A percentile compares a stretch with the other conserved stretches of the same genome.
Evolutionary conservation across 441 rosid genomes (phyloP).

Genomic region (Biscutella auriculata): DNA sequence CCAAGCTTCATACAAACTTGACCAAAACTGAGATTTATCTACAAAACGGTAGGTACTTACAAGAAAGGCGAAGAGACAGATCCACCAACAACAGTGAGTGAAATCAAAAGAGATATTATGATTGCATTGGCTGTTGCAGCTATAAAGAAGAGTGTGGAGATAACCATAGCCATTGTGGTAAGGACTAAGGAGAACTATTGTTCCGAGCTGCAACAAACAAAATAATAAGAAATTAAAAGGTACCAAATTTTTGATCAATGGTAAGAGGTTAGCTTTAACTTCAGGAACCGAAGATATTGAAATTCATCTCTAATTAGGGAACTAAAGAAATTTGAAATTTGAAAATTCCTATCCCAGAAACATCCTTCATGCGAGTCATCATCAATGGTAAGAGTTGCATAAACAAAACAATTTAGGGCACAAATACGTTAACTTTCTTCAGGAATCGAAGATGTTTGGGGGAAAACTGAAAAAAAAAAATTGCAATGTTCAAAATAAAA

Average conservation of each 20-base stretch:
- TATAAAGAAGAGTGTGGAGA: conserved; percentile 67
- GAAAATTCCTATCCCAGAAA: too few relatives aligned
- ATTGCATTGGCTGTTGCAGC: conserved; percentile 74
- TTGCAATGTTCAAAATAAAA: background rate
- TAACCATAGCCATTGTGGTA: conserved; percentile 59
- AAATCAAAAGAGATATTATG: conserved; percentile 57
- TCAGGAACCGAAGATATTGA: background rate
- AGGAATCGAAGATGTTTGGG: too few relatives aligned
- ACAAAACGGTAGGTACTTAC: background rate
- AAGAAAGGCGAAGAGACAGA: background rate
- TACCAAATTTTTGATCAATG: conserved; percentile 6
- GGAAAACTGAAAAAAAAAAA: too few relatives aligned
- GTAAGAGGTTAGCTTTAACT: background rate
- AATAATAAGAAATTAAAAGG: background rate
- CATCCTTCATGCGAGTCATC: too few relatives aligned
- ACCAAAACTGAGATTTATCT: conserved; percentile 15
- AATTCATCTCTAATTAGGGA: background rate
- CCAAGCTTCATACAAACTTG: background rate
- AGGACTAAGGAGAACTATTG: conserved; percentile 44
- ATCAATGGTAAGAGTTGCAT: too few relatives aligned
- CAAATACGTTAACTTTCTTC: too few relatives aligned
- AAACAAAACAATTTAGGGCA: too few relatives aligned
- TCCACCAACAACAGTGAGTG: conserved; percentile 80
- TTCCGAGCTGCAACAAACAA: conserved; percentile 56
- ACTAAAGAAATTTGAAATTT: too few relatives aligned